Conservation (phyloP, 2,329 filamentous ascomycete genomes). For the Harringtonia lauricola region DNA sequence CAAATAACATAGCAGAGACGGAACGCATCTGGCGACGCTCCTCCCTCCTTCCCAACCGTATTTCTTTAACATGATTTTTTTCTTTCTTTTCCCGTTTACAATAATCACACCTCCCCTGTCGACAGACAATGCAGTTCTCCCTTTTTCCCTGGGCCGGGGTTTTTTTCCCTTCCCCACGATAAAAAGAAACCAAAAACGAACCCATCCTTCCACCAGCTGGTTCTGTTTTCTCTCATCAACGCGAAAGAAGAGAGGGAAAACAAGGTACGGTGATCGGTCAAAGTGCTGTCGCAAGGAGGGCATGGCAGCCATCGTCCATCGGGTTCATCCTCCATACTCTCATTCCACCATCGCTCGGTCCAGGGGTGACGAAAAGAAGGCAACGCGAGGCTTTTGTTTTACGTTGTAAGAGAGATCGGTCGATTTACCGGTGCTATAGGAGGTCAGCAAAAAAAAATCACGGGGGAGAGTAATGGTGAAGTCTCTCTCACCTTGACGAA, state of each 20-base stretch:
- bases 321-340: background rate
- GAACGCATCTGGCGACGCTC: too few species aligned
- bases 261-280: too few species aligned
- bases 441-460: background rate
- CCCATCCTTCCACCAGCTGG: background rate
- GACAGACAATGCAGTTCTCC: background rate
- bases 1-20: too few species aligned
- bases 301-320: too few species aligned
- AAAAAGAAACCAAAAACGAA: background rate
- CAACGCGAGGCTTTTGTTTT: background rate
- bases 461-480: too few species aligned
- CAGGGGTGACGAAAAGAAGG: background rate
- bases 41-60: too few species aligned
- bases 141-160: background rate
- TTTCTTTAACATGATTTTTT: too few species aligned
- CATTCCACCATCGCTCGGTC: slow-evolving; percentile 1
- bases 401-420: background rate
- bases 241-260: too few species aligned
- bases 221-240: background rate
- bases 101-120: too few species aligned
- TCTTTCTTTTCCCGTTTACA: too few species aligned
- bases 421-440: slow-evolving; percentile 2
- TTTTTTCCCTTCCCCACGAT: background rate
- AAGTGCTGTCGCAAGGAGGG: background rate
- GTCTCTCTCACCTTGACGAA: slow-evolving; percentile 54